These are phyloP conservation scores for Atkinsonella texensis DNA, from an alignment of 2,329 filamentous ascomycete species.

Conservation along the genomic window DNA sequence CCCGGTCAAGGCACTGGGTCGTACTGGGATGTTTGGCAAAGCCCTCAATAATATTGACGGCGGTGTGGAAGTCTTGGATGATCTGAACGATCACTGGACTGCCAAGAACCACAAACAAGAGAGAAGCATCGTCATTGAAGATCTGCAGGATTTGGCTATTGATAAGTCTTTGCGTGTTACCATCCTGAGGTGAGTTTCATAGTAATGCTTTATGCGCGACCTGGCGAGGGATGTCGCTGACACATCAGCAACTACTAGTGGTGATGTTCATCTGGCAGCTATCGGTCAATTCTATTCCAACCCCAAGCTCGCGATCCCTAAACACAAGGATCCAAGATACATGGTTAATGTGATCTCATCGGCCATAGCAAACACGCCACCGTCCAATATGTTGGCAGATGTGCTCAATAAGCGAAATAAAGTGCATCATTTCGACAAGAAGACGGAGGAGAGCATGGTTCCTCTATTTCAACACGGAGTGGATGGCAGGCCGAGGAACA, in stretches of 20 bases:
- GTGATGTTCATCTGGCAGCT: constrained; percentile 86
- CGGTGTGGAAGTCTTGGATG: constrained; percentile 81
- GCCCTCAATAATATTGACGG: constrained; percentile 85
- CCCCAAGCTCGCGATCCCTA: constrained; percentile 63
- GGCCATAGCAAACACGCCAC: constrained; percentile 85
- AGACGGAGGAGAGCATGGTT: constrained; percentile 93
- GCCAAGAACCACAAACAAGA: constrained; percentile 90
- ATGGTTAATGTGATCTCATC: constrained; percentile 95
- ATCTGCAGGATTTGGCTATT: constrained; percentile 84
- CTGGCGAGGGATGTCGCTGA: neutral
- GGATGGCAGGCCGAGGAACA: constrained; percentile 80
- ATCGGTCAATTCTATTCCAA: constrained; percentile 94
- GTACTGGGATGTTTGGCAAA: constrained; percentile 65
- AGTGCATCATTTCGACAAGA: constrained; percentile 54
- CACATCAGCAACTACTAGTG: constrained; percentile 33
- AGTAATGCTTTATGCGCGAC: neutral
- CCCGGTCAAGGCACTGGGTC: constrained; percentile 78
- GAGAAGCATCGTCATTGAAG: constrained; percentile 73
- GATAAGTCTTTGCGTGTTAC: constrained; percentile 88
- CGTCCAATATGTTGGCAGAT: constrained; percentile 78
- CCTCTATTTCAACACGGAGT: constrained; percentile 84
- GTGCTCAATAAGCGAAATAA: constrained; percentile 90
- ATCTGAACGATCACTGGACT: constrained; percentile 95
- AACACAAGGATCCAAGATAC: constrained; percentile 87
- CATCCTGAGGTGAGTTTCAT: constrained; percentile 52